Base-by-base conservation (phyloP, 2,329 filamentous ascomycete genomes). In the Aspergillus jensenii region DNA sequence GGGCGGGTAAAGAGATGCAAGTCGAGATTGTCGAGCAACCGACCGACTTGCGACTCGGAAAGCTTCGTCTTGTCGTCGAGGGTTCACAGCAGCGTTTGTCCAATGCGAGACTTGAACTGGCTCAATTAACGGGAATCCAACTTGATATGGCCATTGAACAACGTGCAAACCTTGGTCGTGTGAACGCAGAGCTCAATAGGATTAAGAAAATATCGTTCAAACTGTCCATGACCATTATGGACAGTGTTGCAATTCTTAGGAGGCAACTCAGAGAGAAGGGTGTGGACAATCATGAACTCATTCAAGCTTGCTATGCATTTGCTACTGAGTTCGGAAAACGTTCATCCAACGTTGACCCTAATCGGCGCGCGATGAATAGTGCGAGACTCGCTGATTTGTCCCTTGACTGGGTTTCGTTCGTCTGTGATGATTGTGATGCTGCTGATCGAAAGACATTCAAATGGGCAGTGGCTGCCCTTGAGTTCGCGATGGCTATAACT, bases 261-360 rank as follows among this genome's bases (percentile, higher is more conserved):
- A 87, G 87, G 65, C 93, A 99, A 74, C 92, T 92, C 1, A 71
- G 65, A 47, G 65, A 73, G 51, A 83, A 84, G 57, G 90, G 89
- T 8, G 84, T 93, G 63, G 89, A 95, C 64, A 96, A 93, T 71
- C 92, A 96, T 68, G 95, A 99, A 69, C 85, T 99, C 31, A 95
- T 99, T 62, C 95, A 99, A 74, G 96, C 92, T 5, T 99, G 93
- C 76, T 99, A 98, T 74, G 90, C 96, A 41, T 99, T 98, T 69
- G 95, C 95, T n/a, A 98, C 95, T 0, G 95, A 99, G 73, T 99
- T 99, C 65, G 95, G 95, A 45, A 93, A 97, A 73, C 89, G 95
- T 63, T 97, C 93, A 2, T 84, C 96, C 50, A 86, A 95, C 19
- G 95, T 99, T 87, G 95, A 99, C 76, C 90, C 90, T 73, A 98